Percentiles rank a stretch among this genome's conserved stretches.
Evolutionary conservation across 2,329 filamentous ascomycete genomes (phyloP).

Genomic region (Emergomyces pasteurianus): DNA sequence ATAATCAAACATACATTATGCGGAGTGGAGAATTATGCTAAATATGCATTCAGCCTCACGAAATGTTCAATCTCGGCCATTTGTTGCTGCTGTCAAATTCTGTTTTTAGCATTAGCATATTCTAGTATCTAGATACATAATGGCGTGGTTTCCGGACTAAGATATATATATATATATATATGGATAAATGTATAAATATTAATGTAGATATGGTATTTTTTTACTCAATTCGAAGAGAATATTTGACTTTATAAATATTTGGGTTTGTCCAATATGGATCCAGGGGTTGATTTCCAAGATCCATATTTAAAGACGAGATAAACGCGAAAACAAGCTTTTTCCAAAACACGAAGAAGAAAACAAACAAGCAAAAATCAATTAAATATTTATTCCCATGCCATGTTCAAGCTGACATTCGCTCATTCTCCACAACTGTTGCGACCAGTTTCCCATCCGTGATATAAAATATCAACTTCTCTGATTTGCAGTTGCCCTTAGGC

Average conservation of each 20-base stretch:
- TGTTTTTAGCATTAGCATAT: not conserved
- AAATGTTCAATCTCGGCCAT: not conserved
- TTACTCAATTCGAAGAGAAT: too few relatives aligned
- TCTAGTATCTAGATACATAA: too few relatives aligned
- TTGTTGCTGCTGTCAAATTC: not conserved
- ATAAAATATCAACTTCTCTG: not conserved
- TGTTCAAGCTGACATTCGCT: too few relatives aligned
- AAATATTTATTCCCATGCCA: too few relatives aligned
- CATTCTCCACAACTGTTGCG: not conserved
- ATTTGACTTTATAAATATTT: not conserved
- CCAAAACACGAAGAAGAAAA: not conserved
- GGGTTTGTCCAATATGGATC: not conserved
- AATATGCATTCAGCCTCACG: not conserved
- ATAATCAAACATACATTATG: not conserved
- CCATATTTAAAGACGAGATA: not conserved
- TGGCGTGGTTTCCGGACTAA: too few relatives aligned
- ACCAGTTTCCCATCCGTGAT: not conserved
- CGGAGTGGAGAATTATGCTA: not conserved
- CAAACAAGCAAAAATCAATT: not conserved
- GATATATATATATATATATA: too few relatives aligned
- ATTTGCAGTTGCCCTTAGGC: not conserved
- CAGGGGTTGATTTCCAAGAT: not conserved
- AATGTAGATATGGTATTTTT: too few relatives aligned
- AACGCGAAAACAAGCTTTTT: not conserved
- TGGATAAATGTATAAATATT: too few relatives aligned